Conservation (phyloP, 768 basidiomycete genomes). For the Strobilomyces dryophilus region DNA sequence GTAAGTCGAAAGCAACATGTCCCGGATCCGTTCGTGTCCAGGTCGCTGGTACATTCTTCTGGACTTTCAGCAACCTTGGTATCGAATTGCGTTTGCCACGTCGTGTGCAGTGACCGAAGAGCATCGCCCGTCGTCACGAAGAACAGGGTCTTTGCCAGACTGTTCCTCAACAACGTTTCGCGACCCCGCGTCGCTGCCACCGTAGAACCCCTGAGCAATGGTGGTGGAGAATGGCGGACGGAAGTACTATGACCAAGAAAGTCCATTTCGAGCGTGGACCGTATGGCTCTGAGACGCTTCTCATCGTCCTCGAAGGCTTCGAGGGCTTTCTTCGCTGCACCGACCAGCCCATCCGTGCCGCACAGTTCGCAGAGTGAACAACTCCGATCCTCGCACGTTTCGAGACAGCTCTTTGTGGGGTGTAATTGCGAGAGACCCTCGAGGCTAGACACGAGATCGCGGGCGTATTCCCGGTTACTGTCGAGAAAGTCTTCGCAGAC, state of each 20-base stretch:
- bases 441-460: slow-evolving; percentile 9
- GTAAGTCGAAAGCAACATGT: not conserved
- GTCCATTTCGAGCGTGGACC: slow-evolving; percentile 3
- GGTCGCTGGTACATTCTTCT: not conserved
- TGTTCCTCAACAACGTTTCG: slow-evolving; percentile 6
- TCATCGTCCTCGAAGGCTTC: slow-evolving; percentile 2
- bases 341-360: slow-evolving; percentile 6
- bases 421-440: slow-evolving; percentile 3
- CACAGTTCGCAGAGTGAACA: slow-evolving; percentile 15
- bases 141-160: slow-evolving; percentile 6
- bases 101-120: slow-evolving; percentile 12
- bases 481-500: slow-evolving; percentile 15
- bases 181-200: not conserved
- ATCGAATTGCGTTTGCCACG: slow-evolving; percentile 13
- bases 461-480: slow-evolving; percentile 4
- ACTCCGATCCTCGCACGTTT: not conserved
- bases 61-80: not conserved
- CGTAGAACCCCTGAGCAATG: not conserved
- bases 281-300: slow-evolving; percentile 4
- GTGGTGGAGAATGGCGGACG: not conserved
- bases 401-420: not conserved
- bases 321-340: slow-evolving; percentile 2
- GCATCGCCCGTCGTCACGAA: slow-evolving; percentile 8
- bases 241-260: not conserved
- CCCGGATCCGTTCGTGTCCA: not conserved